Base-by-base conservation (phyloP, 768 basidiomycete species). In the Macrocybe gigantea region DNA sequence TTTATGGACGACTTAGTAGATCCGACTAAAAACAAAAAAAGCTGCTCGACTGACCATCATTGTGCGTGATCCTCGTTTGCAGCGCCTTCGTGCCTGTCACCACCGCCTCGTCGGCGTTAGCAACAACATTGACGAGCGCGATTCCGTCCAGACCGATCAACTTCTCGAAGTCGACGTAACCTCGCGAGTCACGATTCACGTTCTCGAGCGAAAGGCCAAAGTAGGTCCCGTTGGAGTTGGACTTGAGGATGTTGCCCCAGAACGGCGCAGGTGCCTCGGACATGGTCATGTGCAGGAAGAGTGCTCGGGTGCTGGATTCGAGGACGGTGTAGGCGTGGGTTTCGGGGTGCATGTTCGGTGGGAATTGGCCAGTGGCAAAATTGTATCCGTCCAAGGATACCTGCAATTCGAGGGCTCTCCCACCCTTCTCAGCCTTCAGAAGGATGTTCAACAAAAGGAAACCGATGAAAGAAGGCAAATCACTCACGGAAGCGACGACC, bases 211-310 rank as follows among this genome's bases (percentile, higher is more conserved):
- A 90, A 8, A 93, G 63, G 14, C 88, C 85, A 62, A 93, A 99
- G 72, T 96, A 97, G 0, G 96, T 99, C 34, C 96, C 96, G 57
- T 99, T 99, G 31, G 88, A 97, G 65, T 99, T 98, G 30, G 94
- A 96, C 65, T 95, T 95, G 51, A 93, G 78, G 55, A 98, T 85
- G 59, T 80, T 87, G 33, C 96, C 96, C 85, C 88, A 98, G 60
- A 73, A 87, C 2, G 85, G 88, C 14, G 71, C 74, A 0, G 79
- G 75, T 11, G 74, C 68, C 50, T 88, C 82, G 13, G 89, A 90
- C 72, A 89, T 95, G 0, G 96, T 98, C 74, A 95, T 87, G 58
- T 95, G 95, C 8, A 99, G 64, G 81, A 99, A 99, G 53, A 99
- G 80, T 0, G 95, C 80, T 45, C 87, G 83, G 0, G 96, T 99